These are phyloP conservation scores for Globisporangium acanthophoron DNA, from an alignment of 352 stramenopile genomes.

Conservation along the genomic window DNA sequence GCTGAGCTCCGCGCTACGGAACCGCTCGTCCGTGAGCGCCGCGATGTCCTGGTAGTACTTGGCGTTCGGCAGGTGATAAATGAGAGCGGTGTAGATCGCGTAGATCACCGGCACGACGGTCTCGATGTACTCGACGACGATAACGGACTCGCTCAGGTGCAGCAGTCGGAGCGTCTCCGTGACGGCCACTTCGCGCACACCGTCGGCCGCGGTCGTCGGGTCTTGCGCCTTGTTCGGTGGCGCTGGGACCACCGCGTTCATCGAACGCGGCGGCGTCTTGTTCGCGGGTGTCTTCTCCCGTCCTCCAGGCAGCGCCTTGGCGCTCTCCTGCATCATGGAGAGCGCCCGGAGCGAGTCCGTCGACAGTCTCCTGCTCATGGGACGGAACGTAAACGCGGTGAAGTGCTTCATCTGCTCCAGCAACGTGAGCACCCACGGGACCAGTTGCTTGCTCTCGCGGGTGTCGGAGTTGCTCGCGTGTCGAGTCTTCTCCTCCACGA, in stretches of 20 bases:
- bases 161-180: not conserved
- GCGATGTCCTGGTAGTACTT: slow-evolving; percentile 24
- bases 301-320: no score
- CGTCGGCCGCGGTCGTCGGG: no score
- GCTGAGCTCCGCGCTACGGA: not conserved
- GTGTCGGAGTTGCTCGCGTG: no score
- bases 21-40: not conserved
- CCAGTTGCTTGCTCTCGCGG: not conserved
- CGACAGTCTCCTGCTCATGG: no score
- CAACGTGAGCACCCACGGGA: not conserved
- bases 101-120: slow-evolving; percentile 14
- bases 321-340: no score
- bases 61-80: slow-evolving; percentile 25
- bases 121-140: slow-evolving; percentile 19
- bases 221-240: no score
- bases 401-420: not conserved
- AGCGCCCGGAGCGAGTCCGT: no score
- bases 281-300: no score
- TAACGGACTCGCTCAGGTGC: slow-evolving; percentile 2
- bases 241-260: no score
- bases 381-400: no score
- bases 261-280: no score
- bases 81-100: slow-evolving; percentile 19
- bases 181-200: not conserved
- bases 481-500: not conserved